Conservation (phyloP, 345 rosid genomes). For the Arabis hirsuta region DNA sequence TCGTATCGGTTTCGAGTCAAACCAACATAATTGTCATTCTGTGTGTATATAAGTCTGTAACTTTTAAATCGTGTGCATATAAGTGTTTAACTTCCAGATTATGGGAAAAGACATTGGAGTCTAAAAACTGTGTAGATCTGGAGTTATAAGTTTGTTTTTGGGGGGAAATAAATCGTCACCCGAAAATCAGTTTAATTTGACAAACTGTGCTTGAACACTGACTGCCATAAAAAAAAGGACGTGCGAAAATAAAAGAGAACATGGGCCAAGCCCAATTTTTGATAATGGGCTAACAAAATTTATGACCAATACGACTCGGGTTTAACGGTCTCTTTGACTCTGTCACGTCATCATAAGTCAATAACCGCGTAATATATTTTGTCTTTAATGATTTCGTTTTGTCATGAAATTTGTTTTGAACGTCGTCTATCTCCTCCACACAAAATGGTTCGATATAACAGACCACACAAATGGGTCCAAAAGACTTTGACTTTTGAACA, state of each 20-base stretch:
- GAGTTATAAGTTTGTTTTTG: too few relatives aligned
- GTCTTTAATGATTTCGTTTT: background rate
- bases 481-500: constrained; percentile 40
- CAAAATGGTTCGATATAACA: background rate
- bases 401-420: background rate
- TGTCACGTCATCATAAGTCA: constrained; percentile 8
- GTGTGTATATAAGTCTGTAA: too few relatives aligned
- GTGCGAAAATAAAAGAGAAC: background rate
- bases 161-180: too few relatives aligned
- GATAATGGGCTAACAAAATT: constrained; percentile 8
- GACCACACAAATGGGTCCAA: constrained; percentile 20
- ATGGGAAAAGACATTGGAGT: too few relatives aligned
- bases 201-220: background rate
- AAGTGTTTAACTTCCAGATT: too few relatives aligned
- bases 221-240: background rate
- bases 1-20: too few relatives aligned
- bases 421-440: constrained; percentile 37
- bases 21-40: too few relatives aligned
- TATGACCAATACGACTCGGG: background rate
- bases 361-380: background rate
- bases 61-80: too few relatives aligned
- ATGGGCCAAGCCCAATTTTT: constrained; percentile 15
- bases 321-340: background rate
- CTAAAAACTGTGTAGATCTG: too few relatives aligned
- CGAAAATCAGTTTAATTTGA: background rate